Base-by-base conservation (phyloP, 768 basidiomycete species). In the Serendipita sp. region DNA sequence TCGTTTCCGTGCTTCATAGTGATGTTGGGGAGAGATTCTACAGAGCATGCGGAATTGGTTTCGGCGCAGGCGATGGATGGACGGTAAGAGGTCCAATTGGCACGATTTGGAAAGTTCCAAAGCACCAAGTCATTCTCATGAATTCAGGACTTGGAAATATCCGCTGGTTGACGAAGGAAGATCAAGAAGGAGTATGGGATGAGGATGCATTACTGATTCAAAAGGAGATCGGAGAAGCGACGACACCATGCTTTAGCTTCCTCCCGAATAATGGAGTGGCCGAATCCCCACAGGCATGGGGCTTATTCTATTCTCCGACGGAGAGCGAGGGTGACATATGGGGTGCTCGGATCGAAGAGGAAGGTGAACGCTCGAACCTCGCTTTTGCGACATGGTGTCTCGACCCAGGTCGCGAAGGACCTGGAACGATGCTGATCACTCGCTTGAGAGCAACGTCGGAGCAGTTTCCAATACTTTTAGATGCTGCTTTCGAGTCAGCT, bases 11-110 rank as follows among this genome's bases (percentile, higher is more conserved):
- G 13, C 74, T 84, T 18, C 83, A 79, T 72, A 83, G 79, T 67
- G 82, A 83, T 64, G 71, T 83, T 41, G 82, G 82, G 15, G 64
- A 66, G 3, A 65, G 71, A 0, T 81, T 82, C 70, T 84, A 84
- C 71, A 67, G 65, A 34, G 64, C 66, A 13, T 75, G 77, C 58
- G 81, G 80, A 0, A 32, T 60, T 60, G 56, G 56, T n/a, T 76
- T 77, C 0, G 71, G 68, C 4, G 67, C 64, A 5, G 68, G 70
- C 2, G 65, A 63, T 3, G 82, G 83, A 2, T 84, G 83, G 83
- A 70, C 75, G 16, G 70, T 74, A 7, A 70, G 71, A 35, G 72
- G 70, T 3, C 70, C 76, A 10, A 44, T 71, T 1, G 77, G 76
- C 24, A 80, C 80, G 0, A 65, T 73, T 2, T 83, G 78, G 78